Evolutionary conservation across 306 rosid genomes (phyloP).

Genomic region (Mimosa pudica): DNA sequence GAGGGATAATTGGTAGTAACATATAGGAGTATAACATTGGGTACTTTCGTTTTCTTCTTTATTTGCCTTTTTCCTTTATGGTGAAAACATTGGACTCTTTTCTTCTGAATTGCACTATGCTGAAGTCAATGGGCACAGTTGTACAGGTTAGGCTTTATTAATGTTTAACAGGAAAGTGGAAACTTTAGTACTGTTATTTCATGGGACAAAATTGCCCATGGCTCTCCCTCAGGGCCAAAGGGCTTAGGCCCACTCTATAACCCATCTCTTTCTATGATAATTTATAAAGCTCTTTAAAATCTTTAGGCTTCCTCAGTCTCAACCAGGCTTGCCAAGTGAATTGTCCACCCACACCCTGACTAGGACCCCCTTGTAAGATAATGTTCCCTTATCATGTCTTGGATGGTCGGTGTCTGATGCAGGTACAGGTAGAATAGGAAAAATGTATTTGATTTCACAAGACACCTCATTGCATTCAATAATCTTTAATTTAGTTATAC

Average conservation of each 20-base stretch:
- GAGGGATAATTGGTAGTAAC: neutral
- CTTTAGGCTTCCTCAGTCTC: neutral
- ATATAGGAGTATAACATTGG: neutral
- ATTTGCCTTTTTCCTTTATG: neutral
- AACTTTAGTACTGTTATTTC: neutral
- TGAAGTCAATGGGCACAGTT: neutral
- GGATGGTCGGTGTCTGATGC: conserved; percentile 12
- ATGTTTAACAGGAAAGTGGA: neutral
- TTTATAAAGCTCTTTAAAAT: neutral
- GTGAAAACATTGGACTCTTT: neutral
- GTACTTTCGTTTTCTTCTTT: neutral
- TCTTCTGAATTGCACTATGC: neutral
- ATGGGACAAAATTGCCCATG: neutral
- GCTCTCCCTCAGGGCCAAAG: neutral
- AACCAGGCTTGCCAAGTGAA: neutral
- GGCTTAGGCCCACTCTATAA: neutral
- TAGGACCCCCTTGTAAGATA: neutral
- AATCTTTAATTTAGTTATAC: neutral
- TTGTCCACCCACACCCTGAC: neutral
- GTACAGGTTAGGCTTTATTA: neutral
- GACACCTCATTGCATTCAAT: neutral
- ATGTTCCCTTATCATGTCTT: neutral
- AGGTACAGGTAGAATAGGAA: neutral
- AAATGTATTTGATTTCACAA: neutral
- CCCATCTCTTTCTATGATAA: neutral